phyloP scores from a whole-genome alignment of 2,329 filamentous ascomycete genomes.

The Fusarium setosum region DNA sequence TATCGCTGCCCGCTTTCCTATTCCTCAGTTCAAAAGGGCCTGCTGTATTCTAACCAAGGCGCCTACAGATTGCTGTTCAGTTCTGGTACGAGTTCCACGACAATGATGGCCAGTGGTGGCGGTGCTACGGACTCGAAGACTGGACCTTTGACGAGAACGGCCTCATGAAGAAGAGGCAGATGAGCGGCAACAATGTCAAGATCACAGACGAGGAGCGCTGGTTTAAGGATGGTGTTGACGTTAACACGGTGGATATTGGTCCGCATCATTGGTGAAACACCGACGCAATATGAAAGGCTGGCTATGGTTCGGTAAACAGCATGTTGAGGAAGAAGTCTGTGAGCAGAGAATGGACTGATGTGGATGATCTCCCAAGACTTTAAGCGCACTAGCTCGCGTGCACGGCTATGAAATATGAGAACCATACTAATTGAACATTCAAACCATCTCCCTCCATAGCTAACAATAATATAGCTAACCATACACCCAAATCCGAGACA shows the following conservation, averaged over 20 bases:
- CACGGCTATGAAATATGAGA: too few species aligned
- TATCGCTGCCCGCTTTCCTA: not conserved
- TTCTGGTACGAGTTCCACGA: slow-evolving; percentile 92
- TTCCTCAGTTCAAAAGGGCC: too few species aligned
- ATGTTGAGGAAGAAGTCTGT: too few species aligned
- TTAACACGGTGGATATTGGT: slow-evolving; percentile 72
- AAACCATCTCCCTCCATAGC: too few species aligned
- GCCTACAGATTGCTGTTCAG: slow-evolving; percentile 78
- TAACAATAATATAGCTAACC: too few species aligned
- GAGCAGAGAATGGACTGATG: too few species aligned
- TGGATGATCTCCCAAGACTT: too few species aligned
- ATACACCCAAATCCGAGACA: too few species aligned
- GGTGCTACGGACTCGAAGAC: slow-evolving; percentile 87
- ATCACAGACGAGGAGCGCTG: slow-evolving; percentile 72
- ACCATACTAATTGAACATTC: too few species aligned
- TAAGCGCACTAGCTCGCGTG: too few species aligned
- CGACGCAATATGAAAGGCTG: too few species aligned
- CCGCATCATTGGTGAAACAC: slow-evolving; percentile 31
- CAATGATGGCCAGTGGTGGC: slow-evolving; percentile 78
- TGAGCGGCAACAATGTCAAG: slow-evolving; percentile 79
- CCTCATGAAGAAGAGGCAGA: slow-evolving; percentile 78
- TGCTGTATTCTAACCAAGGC: not conserved
- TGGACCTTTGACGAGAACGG: slow-evolving; percentile 80
- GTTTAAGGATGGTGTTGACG: slow-evolving; percentile 77
- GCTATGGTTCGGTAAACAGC: too few species aligned